phyloP scores from a whole-genome alignment of 768 basidiomycete species.

The Pleurotus ostreatus region DNA sequence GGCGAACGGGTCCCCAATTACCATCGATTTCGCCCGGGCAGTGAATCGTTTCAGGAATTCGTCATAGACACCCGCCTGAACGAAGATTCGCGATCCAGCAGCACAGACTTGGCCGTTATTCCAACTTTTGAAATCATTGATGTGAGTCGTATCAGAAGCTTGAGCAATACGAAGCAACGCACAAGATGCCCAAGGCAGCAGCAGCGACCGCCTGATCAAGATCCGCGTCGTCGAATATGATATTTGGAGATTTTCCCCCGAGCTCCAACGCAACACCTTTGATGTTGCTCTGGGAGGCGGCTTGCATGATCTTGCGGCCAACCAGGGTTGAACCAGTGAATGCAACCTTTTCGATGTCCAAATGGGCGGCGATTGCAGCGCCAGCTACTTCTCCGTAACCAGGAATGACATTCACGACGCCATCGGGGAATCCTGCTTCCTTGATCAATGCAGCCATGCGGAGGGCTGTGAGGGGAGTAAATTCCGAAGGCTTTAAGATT shows the following conservation, averaged over 20 bases:
- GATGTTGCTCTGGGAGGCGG: slow-evolving; percentile 75
- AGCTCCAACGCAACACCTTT: slow-evolving; percentile 83
- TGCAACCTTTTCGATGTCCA: slow-evolving; percentile 63
- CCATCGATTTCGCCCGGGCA: slow-evolving; percentile 45
- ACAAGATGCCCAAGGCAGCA: slow-evolving; percentile 74
- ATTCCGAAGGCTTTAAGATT: slow-evolving; percentile 76
- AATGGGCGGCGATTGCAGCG: slow-evolving; percentile 56
- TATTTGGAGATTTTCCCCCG: slow-evolving; percentile 69
- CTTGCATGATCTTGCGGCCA: slow-evolving; percentile 77
- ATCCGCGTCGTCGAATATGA: slow-evolving; percentile 74
- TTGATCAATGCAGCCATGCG: slow-evolving; percentile 43
- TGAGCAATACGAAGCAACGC: slow-evolving; percentile 18
- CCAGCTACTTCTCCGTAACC: slow-evolving; percentile 65
- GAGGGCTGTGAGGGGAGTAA: slow-evolving; percentile 64
- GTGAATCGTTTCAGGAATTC: slow-evolving; percentile 64
- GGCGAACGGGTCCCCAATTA: slow-evolving; percentile 70
- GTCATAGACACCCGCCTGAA: slow-evolving; percentile 77
- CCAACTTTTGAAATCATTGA: slow-evolving; percentile 32
- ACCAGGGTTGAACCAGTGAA: slow-evolving; percentile 69
- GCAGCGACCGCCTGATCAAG: slow-evolving; percentile 70
- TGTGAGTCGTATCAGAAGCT: too few relatives aligned
- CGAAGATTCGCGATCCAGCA: slow-evolving; percentile 81
- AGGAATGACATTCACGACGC: slow-evolving; percentile 64
- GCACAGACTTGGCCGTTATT: slow-evolving; percentile 76
- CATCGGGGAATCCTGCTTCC: slow-evolving; percentile 71